phyloP scores from a whole-genome alignment of 176 grass and related monocot genomes.

The Oryza brachyantha region DNA sequence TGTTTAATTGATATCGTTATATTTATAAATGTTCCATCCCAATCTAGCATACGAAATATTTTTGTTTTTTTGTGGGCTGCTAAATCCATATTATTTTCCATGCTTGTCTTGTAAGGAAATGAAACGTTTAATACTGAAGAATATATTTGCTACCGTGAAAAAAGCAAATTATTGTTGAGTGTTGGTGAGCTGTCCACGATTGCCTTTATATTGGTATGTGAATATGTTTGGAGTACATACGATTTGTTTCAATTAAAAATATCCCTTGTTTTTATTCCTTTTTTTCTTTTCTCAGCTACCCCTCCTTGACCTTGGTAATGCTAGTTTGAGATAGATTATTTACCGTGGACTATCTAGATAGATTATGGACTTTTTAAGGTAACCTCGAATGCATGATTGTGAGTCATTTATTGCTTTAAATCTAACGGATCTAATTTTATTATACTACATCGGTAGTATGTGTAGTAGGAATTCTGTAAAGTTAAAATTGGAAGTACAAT shows the following conservation, averaged over 20 bases:
- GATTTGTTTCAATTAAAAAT: constrained; percentile 9
- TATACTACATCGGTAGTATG: no score
- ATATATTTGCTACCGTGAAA: background rate
- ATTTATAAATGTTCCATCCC: constrained; percentile 23
- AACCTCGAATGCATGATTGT: no score
- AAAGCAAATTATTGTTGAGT: constrained; percentile 27
- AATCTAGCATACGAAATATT: constrained; percentile 20
- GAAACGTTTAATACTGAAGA: constrained; percentile 27
- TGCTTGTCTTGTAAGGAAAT: constrained; percentile 37
- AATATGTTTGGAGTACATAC: background rate
- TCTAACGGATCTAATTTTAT: no score
- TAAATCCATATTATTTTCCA: constrained; percentile 3
- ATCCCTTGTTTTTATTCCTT: background rate
- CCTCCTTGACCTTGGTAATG: background rate
- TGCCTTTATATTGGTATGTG: background rate
- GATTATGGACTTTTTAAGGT: no score
- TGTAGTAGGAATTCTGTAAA: no score
- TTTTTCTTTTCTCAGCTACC: background rate
- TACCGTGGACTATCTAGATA: no score
- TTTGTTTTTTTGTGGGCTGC: background rate
- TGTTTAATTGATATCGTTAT: constrained; percentile 17
- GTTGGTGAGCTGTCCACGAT: constrained; percentile 23
- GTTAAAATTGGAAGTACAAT: no score
- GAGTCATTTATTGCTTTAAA: no score
- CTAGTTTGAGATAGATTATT: background rate